Evolutionary conservation across 2,329 filamentous ascomycete genomes (phyloP).

Genomic region (Aspergillus pseudoglaucus): DNA sequence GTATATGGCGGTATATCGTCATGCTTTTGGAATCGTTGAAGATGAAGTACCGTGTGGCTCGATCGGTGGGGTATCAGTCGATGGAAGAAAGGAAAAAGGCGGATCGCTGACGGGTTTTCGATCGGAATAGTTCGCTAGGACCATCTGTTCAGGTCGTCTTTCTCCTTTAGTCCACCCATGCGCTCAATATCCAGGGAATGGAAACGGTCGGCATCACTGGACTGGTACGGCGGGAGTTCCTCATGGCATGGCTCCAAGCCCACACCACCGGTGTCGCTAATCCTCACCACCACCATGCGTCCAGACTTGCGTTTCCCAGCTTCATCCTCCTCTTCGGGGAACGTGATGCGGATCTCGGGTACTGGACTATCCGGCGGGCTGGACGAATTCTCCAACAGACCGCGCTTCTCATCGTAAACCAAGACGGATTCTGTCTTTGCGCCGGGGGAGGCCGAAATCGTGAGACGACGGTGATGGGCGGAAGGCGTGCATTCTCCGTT

Average conservation of each 20-base stretch:
- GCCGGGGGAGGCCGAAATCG: conserved; percentile 45
- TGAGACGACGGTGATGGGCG: conserved; percentile 50
- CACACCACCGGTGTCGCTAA: conserved; percentile 77
- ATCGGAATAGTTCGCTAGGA: conserved; percentile 17
- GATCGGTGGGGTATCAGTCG: conserved; percentile 10
- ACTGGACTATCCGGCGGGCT: conserved; percentile 76
- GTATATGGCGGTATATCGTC: conserved; percentile 26
- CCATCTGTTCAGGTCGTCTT: conserved; percentile 47
- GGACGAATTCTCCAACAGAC: conserved; percentile 67
- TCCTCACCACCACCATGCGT: conserved; percentile 82
- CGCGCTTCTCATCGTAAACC: conserved; percentile 72
- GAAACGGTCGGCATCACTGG: conserved; percentile 71
- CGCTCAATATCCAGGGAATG: conserved; percentile 91
- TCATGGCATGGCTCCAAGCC: conserved; percentile 78
- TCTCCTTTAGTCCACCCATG: conserved; percentile 92
- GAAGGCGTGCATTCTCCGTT: conserved; percentile 49
- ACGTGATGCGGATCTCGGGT: conserved; percentile 95
- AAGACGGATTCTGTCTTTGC: conserved; percentile 64
- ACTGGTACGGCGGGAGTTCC: conserved; percentile 83
- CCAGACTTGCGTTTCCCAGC: conserved; percentile 72
- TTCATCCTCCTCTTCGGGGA: conserved; percentile 85
- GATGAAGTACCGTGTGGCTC: conserved; percentile 6
- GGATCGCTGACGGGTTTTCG: conserved; percentile 1
- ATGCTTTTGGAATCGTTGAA: conserved; percentile 26
- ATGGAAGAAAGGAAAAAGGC: conserved; percentile 2